A percentile compares a stretch with the other conserved stretches of the same genome.
Evolutionary conservation across 306 rosid genomes (phyloP).

Genomic region (Pachyrhizus erosus): DNA sequence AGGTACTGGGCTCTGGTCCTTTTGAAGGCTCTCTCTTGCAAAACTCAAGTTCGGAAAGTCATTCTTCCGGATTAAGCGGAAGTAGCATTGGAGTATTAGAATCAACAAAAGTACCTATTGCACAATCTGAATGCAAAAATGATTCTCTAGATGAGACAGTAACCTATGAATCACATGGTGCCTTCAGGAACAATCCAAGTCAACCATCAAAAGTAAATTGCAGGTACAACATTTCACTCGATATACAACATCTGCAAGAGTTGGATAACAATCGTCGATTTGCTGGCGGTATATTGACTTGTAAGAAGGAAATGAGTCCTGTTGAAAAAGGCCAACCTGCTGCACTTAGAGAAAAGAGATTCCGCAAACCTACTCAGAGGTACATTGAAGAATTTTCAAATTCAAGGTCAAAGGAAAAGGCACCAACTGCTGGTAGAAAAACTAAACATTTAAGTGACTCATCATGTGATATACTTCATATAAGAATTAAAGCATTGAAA

Average conservation of each 20-base stretch:
- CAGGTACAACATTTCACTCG: constrained; percentile 52
- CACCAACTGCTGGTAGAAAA: constrained; percentile 48
- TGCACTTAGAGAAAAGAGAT: constrained; percentile 68
- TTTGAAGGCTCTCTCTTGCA: constrained; percentile 55
- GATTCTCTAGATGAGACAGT: constrained; percentile 53
- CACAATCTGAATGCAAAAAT: constrained; percentile 66
- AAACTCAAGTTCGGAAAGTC: constrained; percentile 73
- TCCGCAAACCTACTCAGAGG: constrained; percentile 80
- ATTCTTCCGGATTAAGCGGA: constrained; percentile 82
- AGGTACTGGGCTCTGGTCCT: constrained; percentile 54
- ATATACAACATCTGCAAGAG: constrained; percentile 47
- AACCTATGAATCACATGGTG: constrained; percentile 51
- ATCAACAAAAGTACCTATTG: constrained; percentile 60
- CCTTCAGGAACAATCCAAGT: constrained; percentile 57
- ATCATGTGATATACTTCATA: constrained; percentile 48
- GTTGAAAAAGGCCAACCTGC: constrained; percentile 52
- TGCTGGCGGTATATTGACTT: constrained; percentile 49
- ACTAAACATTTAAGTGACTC: constrained; percentile 42
- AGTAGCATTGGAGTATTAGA: constrained; percentile 74
- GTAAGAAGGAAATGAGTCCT: constrained; percentile 53
- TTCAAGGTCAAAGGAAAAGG: constrained; percentile 56
- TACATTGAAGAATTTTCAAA: constrained; percentile 76
- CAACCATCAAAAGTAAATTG: constrained; percentile 58
- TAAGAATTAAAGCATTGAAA: constrained; percentile 52
- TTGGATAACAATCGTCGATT: constrained; percentile 52